These are phyloP conservation scores for Aspergillus vadensis DNA, from an alignment of 2,329 filamentous ascomycete species.

Conservation along the genomic window DNA sequence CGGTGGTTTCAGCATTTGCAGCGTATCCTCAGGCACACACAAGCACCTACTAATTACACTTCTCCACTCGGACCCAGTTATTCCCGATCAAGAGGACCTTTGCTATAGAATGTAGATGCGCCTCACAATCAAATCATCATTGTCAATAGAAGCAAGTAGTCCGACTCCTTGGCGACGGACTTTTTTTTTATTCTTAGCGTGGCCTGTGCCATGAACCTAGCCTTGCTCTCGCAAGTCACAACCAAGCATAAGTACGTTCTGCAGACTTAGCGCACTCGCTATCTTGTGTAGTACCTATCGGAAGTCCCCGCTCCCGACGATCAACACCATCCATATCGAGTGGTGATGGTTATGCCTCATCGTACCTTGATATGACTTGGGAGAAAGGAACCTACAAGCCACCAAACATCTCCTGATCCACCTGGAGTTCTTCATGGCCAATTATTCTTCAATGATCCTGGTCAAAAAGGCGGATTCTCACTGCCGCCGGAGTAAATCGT, in stretches of 20 bases:
- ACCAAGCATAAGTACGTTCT: neutral
- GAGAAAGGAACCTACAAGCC: neutral
- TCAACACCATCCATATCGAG: neutral
- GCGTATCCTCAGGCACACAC: neutral
- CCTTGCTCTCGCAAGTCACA: neutral
- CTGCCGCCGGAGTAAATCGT: neutral
- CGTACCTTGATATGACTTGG: neutral
- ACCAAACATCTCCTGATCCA: neutral
- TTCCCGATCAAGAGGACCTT: neutral
- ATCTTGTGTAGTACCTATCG: neutral
- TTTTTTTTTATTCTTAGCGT: no score
- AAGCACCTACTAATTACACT: no score
- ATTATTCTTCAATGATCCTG: neutral
- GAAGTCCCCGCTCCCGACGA: neutral
- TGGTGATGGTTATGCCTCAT: neutral
- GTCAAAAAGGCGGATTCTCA: neutral
- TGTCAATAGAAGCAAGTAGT: no score
- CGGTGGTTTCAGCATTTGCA: slow-evolving; percentile 20
- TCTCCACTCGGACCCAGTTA: neutral
- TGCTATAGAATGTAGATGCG: no score
- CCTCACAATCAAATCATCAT: no score
- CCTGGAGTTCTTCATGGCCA: neutral
- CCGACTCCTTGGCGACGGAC: no score
- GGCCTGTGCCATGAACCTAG: no score
- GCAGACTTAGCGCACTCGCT: neutral